A percentile compares a stretch with the other conserved stretches of the same genome.
Evolutionary conservation across 805 yeast genomes (phyloP).

Genomic region (Priceomyces melissophilus): DNA sequence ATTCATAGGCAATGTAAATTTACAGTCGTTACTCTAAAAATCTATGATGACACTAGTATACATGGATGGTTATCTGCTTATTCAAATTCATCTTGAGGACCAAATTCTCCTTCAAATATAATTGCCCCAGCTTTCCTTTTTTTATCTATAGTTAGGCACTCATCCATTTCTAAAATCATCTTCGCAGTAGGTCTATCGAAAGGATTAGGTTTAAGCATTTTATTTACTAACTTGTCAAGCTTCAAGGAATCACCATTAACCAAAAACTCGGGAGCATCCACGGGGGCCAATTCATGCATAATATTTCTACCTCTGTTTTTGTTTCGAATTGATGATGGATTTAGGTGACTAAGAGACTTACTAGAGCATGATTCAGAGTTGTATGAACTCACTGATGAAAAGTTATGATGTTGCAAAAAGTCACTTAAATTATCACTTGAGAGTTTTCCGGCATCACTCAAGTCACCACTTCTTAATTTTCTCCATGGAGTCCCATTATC

Average conservation of each 20-base stretch:
- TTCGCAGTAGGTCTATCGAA: constrained; percentile 75
- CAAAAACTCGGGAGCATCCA: constrained; percentile 86
- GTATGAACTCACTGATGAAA: constrained; percentile 31
- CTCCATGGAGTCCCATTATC: constrained; percentile 98
- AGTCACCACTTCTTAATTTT: constrained; percentile 88
- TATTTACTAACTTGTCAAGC: constrained; percentile 74
- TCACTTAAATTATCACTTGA: constrained; percentile 49
- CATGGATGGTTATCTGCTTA: neutral
- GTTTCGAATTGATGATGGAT: neutral
- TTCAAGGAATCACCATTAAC: constrained; percentile 50
- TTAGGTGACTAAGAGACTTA: constrained; percentile 4
- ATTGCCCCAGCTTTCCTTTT: constrained; percentile 90
- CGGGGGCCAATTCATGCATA: constrained; percentile 49
- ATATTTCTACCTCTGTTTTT: constrained; percentile 4
- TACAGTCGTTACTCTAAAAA: too few relatives aligned
- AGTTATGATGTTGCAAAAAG: constrained; percentile 36
- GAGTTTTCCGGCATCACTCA: constrained; percentile 89
- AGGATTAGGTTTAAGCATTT: constrained; percentile 89
- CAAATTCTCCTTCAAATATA: constrained; percentile 93
- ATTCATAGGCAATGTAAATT: too few relatives aligned
- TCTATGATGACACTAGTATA: too few relatives aligned
- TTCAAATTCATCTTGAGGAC: constrained; percentile 47
- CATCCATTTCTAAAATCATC: constrained; percentile 64
- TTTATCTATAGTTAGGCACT: constrained; percentile 72
- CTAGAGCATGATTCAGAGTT: constrained; percentile 15